These are phyloP conservation scores for Russula compacta DNA, from an alignment of 768 basidiomycete genomes.

Conservation along the genomic window DNA sequence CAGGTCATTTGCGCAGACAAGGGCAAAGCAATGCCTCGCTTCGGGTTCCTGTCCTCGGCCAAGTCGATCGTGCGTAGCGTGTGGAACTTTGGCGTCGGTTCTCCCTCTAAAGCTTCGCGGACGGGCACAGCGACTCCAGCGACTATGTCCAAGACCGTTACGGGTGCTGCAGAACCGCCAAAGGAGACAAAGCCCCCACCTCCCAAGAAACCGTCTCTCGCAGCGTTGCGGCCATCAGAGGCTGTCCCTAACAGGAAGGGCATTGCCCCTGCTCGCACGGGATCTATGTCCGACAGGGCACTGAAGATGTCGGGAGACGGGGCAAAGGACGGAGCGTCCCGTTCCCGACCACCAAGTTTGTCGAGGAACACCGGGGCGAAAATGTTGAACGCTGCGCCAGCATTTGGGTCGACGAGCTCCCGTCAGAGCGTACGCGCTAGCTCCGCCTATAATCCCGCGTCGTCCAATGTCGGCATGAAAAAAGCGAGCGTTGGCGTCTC, in stretches of 20 bases:
- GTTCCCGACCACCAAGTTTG: slow-evolving; percentile 1
- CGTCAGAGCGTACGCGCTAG: slow-evolving; percentile 19
- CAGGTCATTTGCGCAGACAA: slow-evolving; percentile 5
- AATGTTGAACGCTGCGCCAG: slow-evolving; percentile 4
- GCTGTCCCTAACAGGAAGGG: neutral
- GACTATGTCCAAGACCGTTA: slow-evolving; percentile 23
- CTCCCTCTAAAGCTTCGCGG: slow-evolving; percentile 23
- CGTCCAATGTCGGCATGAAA: neutral
- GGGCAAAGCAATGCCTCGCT: slow-evolving; percentile 43
- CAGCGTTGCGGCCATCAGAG: slow-evolving; percentile 1
- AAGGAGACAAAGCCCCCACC: slow-evolving; percentile 1
- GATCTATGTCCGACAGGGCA: slow-evolving; percentile 5
- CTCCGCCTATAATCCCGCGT: slow-evolving; percentile 20
- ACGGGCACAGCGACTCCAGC: slow-evolving; percentile 24
- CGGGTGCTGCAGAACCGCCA: neutral
- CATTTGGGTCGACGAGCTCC: slow-evolving; percentile 9
- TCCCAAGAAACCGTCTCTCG: slow-evolving; percentile 10
- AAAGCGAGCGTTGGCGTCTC: neutral
- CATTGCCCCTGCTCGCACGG: neutral
- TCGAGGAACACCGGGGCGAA: slow-evolving; percentile 6
- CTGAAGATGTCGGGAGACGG: slow-evolving; percentile 13
- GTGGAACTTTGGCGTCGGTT: slow-evolving; percentile 49
- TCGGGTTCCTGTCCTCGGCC: slow-evolving; percentile 62
- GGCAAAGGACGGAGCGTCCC: slow-evolving; percentile 7
- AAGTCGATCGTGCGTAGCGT: slow-evolving; percentile 66